A percentile compares a stretch with the other conserved stretches of the same genome.
Evolutionary conservation across 805 yeast species (phyloP).

Genomic region (Nakazawaea ambrosiae): DNA sequence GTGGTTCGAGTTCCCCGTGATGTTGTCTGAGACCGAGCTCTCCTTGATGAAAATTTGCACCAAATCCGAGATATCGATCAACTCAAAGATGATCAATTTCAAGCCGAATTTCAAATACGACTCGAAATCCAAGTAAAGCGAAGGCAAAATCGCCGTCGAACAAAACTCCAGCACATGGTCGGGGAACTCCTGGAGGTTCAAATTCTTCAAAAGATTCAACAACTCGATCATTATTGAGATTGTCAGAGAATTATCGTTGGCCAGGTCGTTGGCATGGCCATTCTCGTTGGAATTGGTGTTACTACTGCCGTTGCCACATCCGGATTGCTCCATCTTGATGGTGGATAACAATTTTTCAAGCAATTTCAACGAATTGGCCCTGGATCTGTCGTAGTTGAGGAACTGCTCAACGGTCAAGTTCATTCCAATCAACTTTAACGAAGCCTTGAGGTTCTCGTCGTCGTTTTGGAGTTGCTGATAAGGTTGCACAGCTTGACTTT

Average conservation of each 20-base stretch:
- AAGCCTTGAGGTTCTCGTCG: background rate
- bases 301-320: no score
- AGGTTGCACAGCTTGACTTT: background rate
- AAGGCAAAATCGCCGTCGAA: slow-evolving; percentile 21
- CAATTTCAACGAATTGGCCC: slow-evolving; percentile 7
- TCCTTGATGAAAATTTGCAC: slow-evolving; percentile 22
- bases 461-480: background rate
- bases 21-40: slow-evolving; percentile 8
- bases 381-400: slow-evolving; percentile 5
- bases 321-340: background rate
- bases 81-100: slow-evolving; percentile 29
- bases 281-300: background rate
- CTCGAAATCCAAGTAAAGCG: slow-evolving; percentile 27
- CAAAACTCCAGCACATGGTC: slow-evolving; percentile 18
- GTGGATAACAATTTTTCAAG: slow-evolving; percentile 3
- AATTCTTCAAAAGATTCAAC: background rate
- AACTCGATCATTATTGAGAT: background rate
- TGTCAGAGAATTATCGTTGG: no score
- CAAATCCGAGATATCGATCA: slow-evolving; percentile 26
- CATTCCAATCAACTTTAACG: slow-evolving; percentile 1
- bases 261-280: background rate
- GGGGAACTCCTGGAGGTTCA: slow-evolving; percentile 17
- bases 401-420: slow-evolving; percentile 4
- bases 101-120: slow-evolving; percentile 28
- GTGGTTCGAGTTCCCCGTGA: slow-evolving; percentile 11